phyloP scores from a whole-genome alignment of 2,329 filamentous ascomycete genomes.

The Penicillium expansum region DNA sequence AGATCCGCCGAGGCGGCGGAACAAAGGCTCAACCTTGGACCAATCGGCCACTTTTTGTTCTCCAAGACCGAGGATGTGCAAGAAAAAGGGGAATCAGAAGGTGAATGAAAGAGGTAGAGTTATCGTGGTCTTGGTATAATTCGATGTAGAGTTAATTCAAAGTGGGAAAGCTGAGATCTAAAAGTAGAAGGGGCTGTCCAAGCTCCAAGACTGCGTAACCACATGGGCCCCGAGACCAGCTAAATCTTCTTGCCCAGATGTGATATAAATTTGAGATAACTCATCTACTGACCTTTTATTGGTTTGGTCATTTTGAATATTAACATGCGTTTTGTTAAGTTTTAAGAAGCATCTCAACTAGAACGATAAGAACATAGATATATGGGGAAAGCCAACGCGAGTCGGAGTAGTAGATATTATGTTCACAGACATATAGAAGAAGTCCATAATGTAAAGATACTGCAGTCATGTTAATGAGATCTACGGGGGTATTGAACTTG shows the following conservation, averaged over 20 bases:
- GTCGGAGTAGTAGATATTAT: neutral
- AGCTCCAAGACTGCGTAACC: neutral
- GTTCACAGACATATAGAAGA: neutral
- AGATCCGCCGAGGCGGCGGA: neutral
- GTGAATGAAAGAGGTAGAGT: neutral
- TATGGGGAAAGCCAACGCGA: neutral
- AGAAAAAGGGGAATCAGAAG: neutral
- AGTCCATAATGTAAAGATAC: neutral
- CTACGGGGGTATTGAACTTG: neutral
- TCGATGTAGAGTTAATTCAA: neutral
- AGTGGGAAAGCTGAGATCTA: neutral
- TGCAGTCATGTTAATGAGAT: neutral
- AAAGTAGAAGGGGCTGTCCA: neutral
- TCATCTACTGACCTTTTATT: neutral
- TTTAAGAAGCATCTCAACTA: neutral
- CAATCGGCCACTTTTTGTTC: neutral
- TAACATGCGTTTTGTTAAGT: neutral
- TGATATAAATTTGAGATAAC: neutral
- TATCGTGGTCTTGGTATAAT: neutral
- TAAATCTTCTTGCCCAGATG: neutral
- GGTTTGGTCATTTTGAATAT: neutral
- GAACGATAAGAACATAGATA: neutral
- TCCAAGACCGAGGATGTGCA: neutral
- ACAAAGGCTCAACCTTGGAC: neutral
- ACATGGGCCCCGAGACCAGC: neutral